A percentile compares a stretch with the other conserved stretches of the same genome.
Conservation (phyloP, 495 filamentous ascomycete species). For the Penicillium cinerascens region DNA sequence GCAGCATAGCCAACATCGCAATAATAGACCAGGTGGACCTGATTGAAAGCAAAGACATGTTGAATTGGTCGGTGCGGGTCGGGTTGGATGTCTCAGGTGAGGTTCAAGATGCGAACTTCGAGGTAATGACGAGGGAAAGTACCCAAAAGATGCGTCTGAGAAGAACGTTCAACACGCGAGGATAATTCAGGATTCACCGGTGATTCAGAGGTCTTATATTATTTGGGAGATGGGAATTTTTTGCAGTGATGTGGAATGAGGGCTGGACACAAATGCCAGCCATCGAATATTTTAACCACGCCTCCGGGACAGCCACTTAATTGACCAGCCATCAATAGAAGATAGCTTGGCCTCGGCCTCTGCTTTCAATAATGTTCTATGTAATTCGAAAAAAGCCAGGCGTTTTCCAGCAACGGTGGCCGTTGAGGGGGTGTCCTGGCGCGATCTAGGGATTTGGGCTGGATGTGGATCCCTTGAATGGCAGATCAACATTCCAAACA, state of each 20-base stretch:
- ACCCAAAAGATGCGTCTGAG: neutral
- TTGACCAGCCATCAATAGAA: neutral
- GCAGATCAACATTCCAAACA: constrained; percentile 17
- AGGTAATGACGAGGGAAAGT: neutral
- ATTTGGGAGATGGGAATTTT: neutral
- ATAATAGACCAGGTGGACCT: constrained; percentile 3
- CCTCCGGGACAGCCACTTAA: neutral
- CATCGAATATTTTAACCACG: neutral
- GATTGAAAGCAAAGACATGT: constrained; percentile 6
- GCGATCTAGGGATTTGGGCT: constrained; percentile 20
- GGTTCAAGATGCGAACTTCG: neutral
- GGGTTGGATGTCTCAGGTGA: neutral
- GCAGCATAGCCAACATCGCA: constrained; percentile 2
- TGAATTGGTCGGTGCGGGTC: neutral
- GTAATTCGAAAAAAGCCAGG: neutral
- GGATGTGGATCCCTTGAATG: constrained; percentile 5
- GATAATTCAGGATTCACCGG: constrained; percentile 3
- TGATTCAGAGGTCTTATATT: constrained; percentile 15
- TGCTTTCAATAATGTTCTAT: neutral
- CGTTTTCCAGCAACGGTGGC: neutral
- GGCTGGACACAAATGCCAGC: constrained; percentile 7
- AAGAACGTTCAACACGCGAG: constrained; percentile 4
- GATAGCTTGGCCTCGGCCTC: neutral
- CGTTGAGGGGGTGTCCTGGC: neutral
- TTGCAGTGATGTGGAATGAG: constrained; percentile 19